phyloP scores from a whole-genome alignment of 148 eudicot species.

The Fagopyrum esculentum region DNA sequence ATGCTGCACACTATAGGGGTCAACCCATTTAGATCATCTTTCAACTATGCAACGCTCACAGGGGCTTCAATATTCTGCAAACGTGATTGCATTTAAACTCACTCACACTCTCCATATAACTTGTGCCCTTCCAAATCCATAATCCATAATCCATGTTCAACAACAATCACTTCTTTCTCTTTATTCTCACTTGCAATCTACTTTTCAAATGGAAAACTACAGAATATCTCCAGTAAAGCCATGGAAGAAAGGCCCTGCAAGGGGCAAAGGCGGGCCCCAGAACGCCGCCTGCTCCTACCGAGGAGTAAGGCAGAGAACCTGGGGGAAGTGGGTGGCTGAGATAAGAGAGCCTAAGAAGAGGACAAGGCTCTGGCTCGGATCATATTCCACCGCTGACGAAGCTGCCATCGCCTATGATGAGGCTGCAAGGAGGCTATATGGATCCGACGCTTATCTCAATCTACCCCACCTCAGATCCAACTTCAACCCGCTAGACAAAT shows the following conservation, averaged over 20 bases:
- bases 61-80: conserved; percentile 25
- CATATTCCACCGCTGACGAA: conserved; percentile 89
- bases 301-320: conserved; percentile 85
- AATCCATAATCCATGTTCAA: background rate
- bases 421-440: conserved; percentile 77
- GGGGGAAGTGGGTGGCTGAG: conserved; percentile 99
- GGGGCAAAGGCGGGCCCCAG: conserved; percentile 94
- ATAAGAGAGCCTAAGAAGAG: conserved; percentile 93
- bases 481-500: conserved; percentile 70
- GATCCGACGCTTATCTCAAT: conserved; percentile 82
- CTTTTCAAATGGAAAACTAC: conserved; percentile 42
- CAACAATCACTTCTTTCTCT: background rate
- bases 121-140: background rate
- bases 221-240: conserved; percentile 53
- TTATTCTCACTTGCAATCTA: background rate
- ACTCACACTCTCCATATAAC: background rate
- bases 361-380: conserved; percentile 86
- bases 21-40: background rate
- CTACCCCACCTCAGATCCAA: conserved; percentile 66
- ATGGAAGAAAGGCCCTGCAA: conserved; percentile 91
- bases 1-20: background rate
- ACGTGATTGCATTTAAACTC: conserved; percentile 42
- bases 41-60: conserved; percentile 11
- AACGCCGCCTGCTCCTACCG: conserved; percentile 74
- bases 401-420: conserved; percentile 98